Base-by-base conservation (phyloP, 192 early-diverging fungal species). In the Dissophora globulifera region DNA sequence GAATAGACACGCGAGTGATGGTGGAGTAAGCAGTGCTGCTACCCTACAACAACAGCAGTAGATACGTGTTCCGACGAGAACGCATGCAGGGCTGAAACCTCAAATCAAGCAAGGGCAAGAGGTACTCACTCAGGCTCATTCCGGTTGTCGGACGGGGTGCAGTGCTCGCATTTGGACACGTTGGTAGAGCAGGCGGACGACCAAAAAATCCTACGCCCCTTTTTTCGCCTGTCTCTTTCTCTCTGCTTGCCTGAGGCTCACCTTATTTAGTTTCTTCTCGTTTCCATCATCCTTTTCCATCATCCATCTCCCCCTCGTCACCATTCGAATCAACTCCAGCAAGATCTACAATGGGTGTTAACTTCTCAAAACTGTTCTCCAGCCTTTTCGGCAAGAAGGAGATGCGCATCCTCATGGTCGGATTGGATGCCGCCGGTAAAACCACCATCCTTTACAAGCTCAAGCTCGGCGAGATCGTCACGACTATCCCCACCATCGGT, bases 381-480 rank as follows among this genome's bases (percentile, higher is more conserved):
- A 81, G 81, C 68, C 86, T 97, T 58, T 92, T 95, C 87, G 90
- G 93, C 79, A 94, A 94, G 80, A 94, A 93, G 85, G 95, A 97
- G 84, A 95, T 96, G 94, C 93, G 96, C 64, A 96, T 98, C 83
- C 87, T 99, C 78, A 97, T 98, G 94, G 94, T 95, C 45, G 94
- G 94, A 47, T 86, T 95, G 76, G 93, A 95, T 85, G 94, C 93
- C 27, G 94, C 94, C 50, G 94, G 94, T 82, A 99, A 99, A 86
- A 99, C 97, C 76, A 99, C 97, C 82, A 98, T 99, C 74, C 87
- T 99, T 78, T 99, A 98, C 87, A 97, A 96, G 88, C 91, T 99
- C 67, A 97, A 98, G 89, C 85, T 99, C 23, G 97, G 97, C 65
- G 95, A 99, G 84, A 95, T 98, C 78, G 96, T 99, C 70, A 99